Evolutionary conservation across 139 green algal genomes (phyloP), one percentile per base, ranked within the genome.

Genomic region (Spirogloea muscicola): DNA sequence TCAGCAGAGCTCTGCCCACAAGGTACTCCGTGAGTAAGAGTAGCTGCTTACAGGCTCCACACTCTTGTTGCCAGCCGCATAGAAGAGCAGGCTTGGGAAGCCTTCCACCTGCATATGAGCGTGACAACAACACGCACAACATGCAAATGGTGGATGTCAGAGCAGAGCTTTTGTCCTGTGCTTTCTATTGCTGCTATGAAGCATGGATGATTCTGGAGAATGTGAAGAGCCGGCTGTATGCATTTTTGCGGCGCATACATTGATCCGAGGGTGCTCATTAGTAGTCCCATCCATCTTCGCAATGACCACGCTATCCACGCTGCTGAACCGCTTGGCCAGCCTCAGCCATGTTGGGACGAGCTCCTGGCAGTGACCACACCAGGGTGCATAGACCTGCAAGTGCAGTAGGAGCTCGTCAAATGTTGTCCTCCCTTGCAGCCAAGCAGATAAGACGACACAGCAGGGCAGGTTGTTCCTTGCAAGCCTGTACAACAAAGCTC

Each of bases 281-380:
- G 48, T 62, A 2, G 79, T 86, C 46, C 67, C 73, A 38, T 87
- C 82, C 81, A 87, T 86, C 77, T 87, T 87, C 16, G 82, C 83
- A 18, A 87, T 74, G 41, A 81, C 58, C 4, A 87, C 63, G 21
- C 34, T 59, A 25, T 67, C 37, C 10, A 92, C 79, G 55, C 85
- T 85, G 40, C 80, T 84, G 73, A 94, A 94, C 40, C 84, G 76
- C 82, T 92, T 91, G 73, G 82, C 91, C 66, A 95, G 87, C 82
- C 94, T 91, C 80, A 90, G 85, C 82, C 90, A 96, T 36, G 87
- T 84, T 40, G 91, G 91, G 41, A 87, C 89, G 27, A 96, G 83
- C 65, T 74, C 44, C 85, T 95, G 91, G 89, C 91, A 95, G 87
- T 92, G 88, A 21, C 89, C 87, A 77, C 91, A 96, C 91, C 89